Percentiles rank a stretch among this genome's conserved stretches.
Conservation (phyloP, 164 flowering plant species). For the Aristolochia contorta region DNA sequence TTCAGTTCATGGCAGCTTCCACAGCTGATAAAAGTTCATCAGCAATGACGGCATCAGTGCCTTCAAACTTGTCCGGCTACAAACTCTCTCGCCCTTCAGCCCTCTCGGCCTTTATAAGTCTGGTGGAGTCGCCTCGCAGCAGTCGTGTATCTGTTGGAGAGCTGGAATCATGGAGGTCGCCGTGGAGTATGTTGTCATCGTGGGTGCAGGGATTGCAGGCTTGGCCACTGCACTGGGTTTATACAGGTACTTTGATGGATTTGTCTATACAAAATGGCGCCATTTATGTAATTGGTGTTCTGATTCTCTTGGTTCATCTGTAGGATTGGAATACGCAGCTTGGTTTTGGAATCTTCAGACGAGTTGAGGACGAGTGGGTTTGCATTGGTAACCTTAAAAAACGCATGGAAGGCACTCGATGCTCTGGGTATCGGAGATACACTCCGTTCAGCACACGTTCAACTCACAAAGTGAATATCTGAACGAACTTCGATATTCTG, state of each 20-base stretch:
- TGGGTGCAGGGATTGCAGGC: conserved; percentile 7
- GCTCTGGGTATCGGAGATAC: conserved; percentile 46
- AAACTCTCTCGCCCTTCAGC: no score
- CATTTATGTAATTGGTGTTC: not conserved
- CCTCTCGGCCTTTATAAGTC: no score
- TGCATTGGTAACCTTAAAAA: conserved; percentile 40
- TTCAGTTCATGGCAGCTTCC: no score
- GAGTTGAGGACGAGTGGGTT: conserved; percentile 37
- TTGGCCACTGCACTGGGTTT: conserved; percentile 4
- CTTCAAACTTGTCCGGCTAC: no score
- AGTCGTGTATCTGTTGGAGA: not conserved
- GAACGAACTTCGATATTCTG: not conserved
- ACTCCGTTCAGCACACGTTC: conserved; percentile 30
- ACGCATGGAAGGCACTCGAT: conserved; percentile 72
- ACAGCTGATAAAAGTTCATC: no score
- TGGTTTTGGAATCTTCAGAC: conserved; percentile 59
- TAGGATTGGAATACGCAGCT: conserved; percentile 32
- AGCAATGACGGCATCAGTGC: no score
- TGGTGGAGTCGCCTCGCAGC: no score
- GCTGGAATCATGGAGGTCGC: not conserved
- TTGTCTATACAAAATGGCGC: not conserved
- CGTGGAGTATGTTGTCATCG: conserved; percentile 4
- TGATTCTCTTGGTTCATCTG: not conserved
- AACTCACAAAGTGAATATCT: conserved; percentile 23
- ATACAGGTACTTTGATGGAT: not conserved